These are phyloP conservation scores for Saturnispora zaruensis DNA, from an alignment of 805 yeast species.

Conservation along the genomic window DNA sequence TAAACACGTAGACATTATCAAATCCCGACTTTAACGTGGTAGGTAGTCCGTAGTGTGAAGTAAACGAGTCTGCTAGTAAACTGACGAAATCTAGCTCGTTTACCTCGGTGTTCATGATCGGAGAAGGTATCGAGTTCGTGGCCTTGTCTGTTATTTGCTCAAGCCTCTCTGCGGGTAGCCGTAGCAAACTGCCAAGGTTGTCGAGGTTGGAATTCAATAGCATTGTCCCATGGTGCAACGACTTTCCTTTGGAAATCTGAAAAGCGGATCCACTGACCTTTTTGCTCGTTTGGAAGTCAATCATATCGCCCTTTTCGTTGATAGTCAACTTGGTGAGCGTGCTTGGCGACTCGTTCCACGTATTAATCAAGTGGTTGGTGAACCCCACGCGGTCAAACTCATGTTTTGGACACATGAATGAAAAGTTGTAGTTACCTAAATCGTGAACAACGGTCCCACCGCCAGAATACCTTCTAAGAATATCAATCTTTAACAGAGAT, in stretches of 20 bases:
- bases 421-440: conserved; percentile 76
- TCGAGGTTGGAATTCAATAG: conserved; percentile 57
- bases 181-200: conserved; percentile 51
- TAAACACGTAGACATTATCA: conserved; percentile 11
- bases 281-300: conserved; percentile 32
- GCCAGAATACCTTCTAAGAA: conserved; percentile 76
- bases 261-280: conserved; percentile 93
- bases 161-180: conserved; percentile 19
- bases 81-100: conserved; percentile 38
- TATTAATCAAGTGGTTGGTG: conserved; percentile 25
- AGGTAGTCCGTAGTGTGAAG: conserved; percentile 25
- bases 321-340: conserved; percentile 31
- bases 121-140: conserved; percentile 72
- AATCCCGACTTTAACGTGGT: conserved; percentile 1
- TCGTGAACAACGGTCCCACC: conserved; percentile 98
- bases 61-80: conserved; percentile 35
- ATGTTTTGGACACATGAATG: conserved; percentile 56
- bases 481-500: conserved; percentile 44
- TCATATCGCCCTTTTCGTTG: conserved; percentile 76
- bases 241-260: conserved; percentile 69
- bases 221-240: conserved; percentile 97
- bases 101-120: conserved; percentile 60
- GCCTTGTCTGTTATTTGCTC: conserved; percentile 21
- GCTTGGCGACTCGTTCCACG: conserved; percentile 17
- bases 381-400: conserved; percentile 55